Percentiles rank a stretch among this genome's conserved stretches.
phyloP scores from a whole-genome alignment of 1,284 basidiomycete genomes.

The Vanrija sp. region DNA sequence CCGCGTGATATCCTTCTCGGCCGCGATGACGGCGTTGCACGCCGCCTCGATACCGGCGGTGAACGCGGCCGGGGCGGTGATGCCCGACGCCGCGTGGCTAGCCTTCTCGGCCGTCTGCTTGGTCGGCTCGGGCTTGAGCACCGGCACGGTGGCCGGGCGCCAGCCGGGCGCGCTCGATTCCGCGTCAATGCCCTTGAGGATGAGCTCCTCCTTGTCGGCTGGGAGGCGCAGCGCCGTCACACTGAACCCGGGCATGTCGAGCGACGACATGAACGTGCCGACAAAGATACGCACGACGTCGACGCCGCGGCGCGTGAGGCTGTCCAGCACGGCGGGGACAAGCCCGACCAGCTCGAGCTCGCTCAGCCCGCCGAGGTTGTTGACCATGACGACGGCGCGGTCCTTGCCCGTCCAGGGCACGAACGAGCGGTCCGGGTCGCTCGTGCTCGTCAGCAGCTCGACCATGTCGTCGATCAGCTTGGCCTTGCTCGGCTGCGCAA shows the following conservation, averaged over 20 bases:
- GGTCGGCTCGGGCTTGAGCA: conserved; percentile 7
- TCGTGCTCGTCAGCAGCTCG: conserved; percentile 65
- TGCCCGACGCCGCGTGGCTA: neutral
- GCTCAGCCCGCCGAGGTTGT: conserved; percentile 67
- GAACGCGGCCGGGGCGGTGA: conserved; percentile 20
- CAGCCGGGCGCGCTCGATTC: conserved; percentile 72
- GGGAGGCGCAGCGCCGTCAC: conserved; percentile 81
- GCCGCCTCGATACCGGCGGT: conserved; percentile 57
- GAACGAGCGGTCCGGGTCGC: conserved; percentile 79
- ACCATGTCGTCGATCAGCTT: conserved; percentile 70
- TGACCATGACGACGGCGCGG: conserved; percentile 56
- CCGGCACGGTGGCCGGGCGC: conserved; percentile 38
- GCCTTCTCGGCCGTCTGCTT: neutral
- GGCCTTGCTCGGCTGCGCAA: conserved; percentile 58
- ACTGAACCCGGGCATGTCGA: conserved; percentile 94
- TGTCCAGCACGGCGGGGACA: conserved; percentile 40
- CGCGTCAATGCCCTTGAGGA: conserved; percentile 75
- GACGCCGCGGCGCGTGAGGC: conserved; percentile 59
- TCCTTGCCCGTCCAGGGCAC: conserved; percentile 66
- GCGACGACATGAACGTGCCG: conserved; percentile 84
- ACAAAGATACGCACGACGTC: conserved; percentile 62
- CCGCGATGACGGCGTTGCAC: conserved; percentile 65
- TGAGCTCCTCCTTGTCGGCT: conserved; percentile 50
- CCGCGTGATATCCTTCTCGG: conserved; percentile 81
- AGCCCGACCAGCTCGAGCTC: conserved; percentile 78